Conservation (phyloP, 495 filamentous ascomycete genomes). For the Terfezia boudieri region DNA sequence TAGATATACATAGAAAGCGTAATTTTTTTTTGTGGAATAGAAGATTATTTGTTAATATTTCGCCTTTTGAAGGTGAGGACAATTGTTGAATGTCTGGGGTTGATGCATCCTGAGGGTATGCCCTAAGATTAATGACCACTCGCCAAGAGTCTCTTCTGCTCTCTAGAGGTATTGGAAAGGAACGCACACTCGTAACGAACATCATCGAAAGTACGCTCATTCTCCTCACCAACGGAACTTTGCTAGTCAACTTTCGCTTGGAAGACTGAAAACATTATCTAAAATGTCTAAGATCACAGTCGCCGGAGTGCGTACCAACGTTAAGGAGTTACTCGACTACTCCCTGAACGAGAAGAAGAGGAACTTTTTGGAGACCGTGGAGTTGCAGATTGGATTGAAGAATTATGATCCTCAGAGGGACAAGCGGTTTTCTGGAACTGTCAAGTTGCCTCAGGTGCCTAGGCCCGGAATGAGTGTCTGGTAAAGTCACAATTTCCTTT, state of each 20-base stretch:
- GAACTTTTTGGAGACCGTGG: constrained; percentile 93
- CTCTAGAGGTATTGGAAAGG: no score
- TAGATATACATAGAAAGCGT: no score
- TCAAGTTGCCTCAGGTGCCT: constrained; percentile 74
- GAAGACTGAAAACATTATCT: constrained; percentile 31
- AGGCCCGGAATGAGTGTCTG: constrained; percentile 90
- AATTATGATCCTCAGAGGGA: constrained; percentile 99
- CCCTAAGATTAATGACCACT: no score
- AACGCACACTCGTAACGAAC: not conserved
- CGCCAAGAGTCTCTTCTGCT: no score
- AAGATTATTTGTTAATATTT: no score
- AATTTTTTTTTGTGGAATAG: no score
- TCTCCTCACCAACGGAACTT: constrained; percentile 37
- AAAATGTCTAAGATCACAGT: constrained; percentile 77
- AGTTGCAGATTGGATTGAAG: constrained; percentile 97
- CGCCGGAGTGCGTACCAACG: constrained; percentile 92
- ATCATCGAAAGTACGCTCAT: not conserved
- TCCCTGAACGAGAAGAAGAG: constrained; percentile 95
- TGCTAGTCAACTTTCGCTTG: constrained; percentile 30
- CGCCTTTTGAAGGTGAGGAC: no score
- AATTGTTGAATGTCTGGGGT: no score
- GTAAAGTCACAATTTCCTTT: constrained; percentile 24
- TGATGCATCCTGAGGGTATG: no score
- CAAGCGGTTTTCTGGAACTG: constrained; percentile 99
- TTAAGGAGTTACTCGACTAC: constrained; percentile 76